Conservation (phyloP, 352 stramenopile species). For the Globisporangium uncinulatum region DNA sequence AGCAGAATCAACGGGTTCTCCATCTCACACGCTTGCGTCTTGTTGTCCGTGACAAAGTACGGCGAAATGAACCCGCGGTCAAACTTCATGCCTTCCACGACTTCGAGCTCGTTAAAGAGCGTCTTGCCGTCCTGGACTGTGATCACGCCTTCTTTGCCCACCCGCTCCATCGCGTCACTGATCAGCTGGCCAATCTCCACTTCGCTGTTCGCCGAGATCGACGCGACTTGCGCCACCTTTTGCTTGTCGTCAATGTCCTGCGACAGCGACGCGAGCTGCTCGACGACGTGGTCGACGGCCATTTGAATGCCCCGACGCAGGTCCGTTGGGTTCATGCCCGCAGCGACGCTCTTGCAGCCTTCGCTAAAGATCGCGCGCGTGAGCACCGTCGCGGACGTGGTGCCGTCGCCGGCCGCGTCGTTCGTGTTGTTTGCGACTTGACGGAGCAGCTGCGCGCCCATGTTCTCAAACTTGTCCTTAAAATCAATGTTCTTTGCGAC, state of each 20-base stretch:
- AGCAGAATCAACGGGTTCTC: conserved; percentile 99
- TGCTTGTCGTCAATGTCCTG: conserved; percentile 98
- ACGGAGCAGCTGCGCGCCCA: conserved; percentile 60
- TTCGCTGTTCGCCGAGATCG: conserved; percentile 99
- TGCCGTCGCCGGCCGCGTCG: conserved; percentile 99
- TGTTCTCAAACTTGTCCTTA: conserved; percentile 79
- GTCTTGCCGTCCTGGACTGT: conserved; percentile 99
- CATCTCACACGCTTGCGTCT: conserved; percentile 98
- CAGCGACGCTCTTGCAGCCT: conserved; percentile 98
- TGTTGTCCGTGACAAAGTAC: conserved; percentile 99
- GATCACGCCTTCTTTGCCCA: conserved; percentile 99
- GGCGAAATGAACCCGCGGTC: conserved; percentile 99
- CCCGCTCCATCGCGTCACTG: conserved; percentile 98
- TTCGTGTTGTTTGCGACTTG: conserved; percentile 98
- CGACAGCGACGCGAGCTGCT: conserved; percentile 94
- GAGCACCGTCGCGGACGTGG: conserved; percentile 98
- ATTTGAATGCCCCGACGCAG: conserved; percentile 97
- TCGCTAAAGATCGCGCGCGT: conserved; percentile 98
- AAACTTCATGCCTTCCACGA: conserved; percentile 99
- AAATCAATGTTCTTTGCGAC: conserved; percentile 76
- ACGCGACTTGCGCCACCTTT: conserved; percentile 99
- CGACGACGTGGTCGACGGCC: conserved; percentile 95
- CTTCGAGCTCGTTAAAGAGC: conserved; percentile 98
- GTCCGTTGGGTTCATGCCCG: conserved; percentile 99
- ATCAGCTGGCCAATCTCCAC: conserved; percentile 98